These are phyloP conservation scores for Venturia aucupariae DNA, from an alignment of 2,329 filamentous ascomycete species.

Conservation along the genomic window DNA sequence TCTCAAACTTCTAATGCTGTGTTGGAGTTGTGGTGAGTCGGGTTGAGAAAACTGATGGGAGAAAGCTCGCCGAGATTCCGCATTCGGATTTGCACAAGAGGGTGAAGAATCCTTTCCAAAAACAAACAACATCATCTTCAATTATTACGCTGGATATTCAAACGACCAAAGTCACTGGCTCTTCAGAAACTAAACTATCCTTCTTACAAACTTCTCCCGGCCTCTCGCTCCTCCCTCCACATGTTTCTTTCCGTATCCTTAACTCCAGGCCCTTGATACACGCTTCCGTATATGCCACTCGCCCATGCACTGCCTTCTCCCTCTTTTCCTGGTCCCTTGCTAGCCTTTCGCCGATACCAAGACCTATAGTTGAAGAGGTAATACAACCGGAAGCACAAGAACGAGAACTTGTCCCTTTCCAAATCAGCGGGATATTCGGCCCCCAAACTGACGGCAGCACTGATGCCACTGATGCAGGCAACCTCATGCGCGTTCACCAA, in stretches of 20 bases:
- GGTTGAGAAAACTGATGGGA: not conserved
- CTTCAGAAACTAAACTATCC: not conserved
- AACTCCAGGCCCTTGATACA: conserved; percentile 52
- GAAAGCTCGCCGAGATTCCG: not conserved
- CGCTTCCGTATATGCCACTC: conserved; percentile 48
- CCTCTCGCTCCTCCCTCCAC: conserved; percentile 41
- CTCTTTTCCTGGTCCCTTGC: conserved; percentile 24
- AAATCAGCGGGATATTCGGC: conserved; percentile 54
- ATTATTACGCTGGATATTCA: not conserved
- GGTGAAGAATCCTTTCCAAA: not conserved
- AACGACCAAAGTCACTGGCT: not conserved
- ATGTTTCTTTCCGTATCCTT: conserved; percentile 42
- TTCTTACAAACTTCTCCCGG: conserved; percentile 17
- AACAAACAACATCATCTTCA: not conserved
- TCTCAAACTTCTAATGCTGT: too few species aligned
- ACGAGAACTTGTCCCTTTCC: conserved; percentile 52
- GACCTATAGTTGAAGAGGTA: conserved; percentile 52
- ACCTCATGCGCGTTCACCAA: conserved; percentile 62
- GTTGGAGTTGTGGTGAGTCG: too few species aligned
- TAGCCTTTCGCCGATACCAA: conserved; percentile 44
- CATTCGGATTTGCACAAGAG: not conserved
- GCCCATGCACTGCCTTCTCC: conserved; percentile 47
- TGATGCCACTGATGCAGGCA: conserved; percentile 61
- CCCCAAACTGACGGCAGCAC: conserved; percentile 59
- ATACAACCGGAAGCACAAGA: conserved; percentile 52